phyloP scores from a whole-genome alignment of 2,329 filamentous ascomycete genomes.

The Tolypocladium sp. region DNA sequence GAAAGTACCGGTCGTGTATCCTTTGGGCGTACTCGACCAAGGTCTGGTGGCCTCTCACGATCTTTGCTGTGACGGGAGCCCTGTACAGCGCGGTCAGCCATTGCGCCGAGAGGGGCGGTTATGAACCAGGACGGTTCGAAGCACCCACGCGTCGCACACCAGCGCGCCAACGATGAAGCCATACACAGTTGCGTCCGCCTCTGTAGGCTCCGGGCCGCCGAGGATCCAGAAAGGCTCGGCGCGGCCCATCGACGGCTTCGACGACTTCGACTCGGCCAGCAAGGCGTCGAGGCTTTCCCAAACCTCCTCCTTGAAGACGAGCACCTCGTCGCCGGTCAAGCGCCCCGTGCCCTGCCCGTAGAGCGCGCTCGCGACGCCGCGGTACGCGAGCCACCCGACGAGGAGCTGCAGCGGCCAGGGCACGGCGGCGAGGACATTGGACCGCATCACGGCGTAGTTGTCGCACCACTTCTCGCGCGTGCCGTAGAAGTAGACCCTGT shows the following conservation, averaged over 20 bases:
- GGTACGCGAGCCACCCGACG: slow-evolving; percentile 40
- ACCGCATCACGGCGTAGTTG: slow-evolving; percentile 51
- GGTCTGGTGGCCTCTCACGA: slow-evolving; percentile 36
- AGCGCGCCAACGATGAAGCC: slow-evolving; percentile 47
- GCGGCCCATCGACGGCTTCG: not conserved
- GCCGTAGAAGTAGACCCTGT: slow-evolving; percentile 48
- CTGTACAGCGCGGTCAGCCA: not conserved
- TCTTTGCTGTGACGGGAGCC: slow-evolving; percentile 30
- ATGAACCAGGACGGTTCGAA: not conserved
- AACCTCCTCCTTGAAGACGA: slow-evolving; percentile 33
- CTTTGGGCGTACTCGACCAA: slow-evolving; percentile 45
- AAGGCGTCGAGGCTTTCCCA: slow-evolving; percentile 43
- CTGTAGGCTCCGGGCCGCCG: slow-evolving; percentile 41
- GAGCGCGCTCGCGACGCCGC: slow-evolving; percentile 31
- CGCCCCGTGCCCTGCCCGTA: slow-evolving; percentile 48
- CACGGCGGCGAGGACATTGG: slow-evolving; percentile 34
- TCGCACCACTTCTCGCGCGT: slow-evolving; percentile 46
- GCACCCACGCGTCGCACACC: slow-evolving; percentile 42
- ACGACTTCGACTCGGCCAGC: slow-evolving; percentile 25
- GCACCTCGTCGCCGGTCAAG: slow-evolving; percentile 40
- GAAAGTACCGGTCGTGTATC: slow-evolving; percentile 48
- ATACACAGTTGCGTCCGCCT: slow-evolving; percentile 46
- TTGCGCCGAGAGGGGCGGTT: not conserved
- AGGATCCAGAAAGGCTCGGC: slow-evolving; percentile 46
- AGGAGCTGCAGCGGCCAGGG: slow-evolving; percentile 42